Evolutionary conservation across 441 rosid genomes (phyloP).

Genomic region (Arabidopsis hybrid): DNA sequence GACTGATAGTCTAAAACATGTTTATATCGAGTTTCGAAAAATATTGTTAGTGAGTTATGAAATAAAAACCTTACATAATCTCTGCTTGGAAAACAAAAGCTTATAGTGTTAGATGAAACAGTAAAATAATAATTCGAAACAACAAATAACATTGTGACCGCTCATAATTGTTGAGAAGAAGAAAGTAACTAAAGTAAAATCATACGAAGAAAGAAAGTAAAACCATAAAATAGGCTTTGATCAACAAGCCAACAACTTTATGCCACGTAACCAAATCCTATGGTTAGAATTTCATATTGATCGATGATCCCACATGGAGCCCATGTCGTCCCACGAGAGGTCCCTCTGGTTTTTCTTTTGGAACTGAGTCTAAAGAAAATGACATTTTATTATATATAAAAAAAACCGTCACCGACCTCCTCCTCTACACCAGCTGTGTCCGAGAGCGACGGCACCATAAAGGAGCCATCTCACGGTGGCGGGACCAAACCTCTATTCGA

Average conservation of each 20-base stretch:
- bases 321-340: constrained; percentile 18
- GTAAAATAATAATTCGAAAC: no score
- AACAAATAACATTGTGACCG: no score
- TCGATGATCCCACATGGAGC: constrained; percentile 26
- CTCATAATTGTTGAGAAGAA: no score
- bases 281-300: neutral
- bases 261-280: constrained; percentile 18
- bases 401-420: constrained; percentile 57
- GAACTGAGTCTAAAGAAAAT: constrained; percentile 29
- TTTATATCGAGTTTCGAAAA: no score
- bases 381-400: neutral
- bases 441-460: constrained; percentile 59
- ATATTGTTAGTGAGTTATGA: no score
- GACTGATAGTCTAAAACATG: no score
- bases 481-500: constrained; percentile 45
- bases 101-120: no score
- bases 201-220: neutral
- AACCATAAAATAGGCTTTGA: neutral
- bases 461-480: constrained; percentile 17
- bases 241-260: neutral
- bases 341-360: constrained; percentile 5
- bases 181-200: neutral
- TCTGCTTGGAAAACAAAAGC: no score
- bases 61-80: no score
- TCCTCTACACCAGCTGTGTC: constrained; percentile 54